These are phyloP conservation scores for Mycena maculata DNA, from an alignment of 768 basidiomycete species.

Conservation along the genomic window DNA sequence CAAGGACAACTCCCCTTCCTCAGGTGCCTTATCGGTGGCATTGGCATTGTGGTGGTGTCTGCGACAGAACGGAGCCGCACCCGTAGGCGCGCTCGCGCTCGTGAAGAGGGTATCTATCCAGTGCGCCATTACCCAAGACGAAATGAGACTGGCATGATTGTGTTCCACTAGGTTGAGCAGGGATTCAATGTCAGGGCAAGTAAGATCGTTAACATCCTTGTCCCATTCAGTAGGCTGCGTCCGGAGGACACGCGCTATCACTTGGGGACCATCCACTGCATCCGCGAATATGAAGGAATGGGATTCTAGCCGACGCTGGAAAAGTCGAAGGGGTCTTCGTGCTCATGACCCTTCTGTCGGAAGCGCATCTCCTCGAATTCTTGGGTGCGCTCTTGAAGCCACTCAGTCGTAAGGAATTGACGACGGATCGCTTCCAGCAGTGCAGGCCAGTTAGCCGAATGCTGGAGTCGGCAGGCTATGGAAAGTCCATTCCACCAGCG, in stretches of 20 bases:
- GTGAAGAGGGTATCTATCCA: too few species aligned
- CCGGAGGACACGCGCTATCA: neutral
- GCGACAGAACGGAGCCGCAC: too few species aligned
- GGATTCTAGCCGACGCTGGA: neutral
- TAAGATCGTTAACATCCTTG: neutral
- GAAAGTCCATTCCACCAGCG: slow-evolving; percentile 13
- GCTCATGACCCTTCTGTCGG: slow-evolving; percentile 1
- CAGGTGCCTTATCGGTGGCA: neutral
- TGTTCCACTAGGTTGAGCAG: too few species aligned
- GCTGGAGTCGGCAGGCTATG: too few species aligned
- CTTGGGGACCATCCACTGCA: neutral
- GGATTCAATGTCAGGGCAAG: too few species aligned
- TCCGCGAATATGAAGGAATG: slow-evolving; percentile 2
- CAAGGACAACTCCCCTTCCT: neutral
- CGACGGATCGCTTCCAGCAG: neutral
- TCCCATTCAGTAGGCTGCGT: neutral
- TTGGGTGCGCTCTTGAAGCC: neutral
- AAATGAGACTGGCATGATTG: too few species aligned
- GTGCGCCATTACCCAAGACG: too few species aligned
- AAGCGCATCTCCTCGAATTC: neutral
- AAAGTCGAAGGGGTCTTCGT: slow-evolving; percentile 9
- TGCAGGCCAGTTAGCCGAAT: neutral
- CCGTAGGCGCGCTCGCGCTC: too few species aligned
- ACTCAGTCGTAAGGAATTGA: neutral
- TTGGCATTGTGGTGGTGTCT: too few species aligned